Conservation (phyloP, 108 stramenopile genomes). For the Aurantiochytrium sp. region DNA sequence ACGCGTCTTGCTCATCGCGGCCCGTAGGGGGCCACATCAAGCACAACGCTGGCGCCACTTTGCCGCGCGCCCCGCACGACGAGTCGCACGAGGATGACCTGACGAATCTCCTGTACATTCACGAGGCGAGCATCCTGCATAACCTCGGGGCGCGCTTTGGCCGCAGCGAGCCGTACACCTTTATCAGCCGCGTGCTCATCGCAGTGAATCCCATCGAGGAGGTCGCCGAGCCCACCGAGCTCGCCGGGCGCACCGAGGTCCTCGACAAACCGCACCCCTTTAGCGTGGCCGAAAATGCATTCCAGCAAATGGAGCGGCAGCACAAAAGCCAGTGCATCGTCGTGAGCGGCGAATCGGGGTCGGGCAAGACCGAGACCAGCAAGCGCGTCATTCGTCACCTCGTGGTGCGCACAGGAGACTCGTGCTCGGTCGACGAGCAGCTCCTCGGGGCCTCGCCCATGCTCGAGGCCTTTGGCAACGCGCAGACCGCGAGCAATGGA, state of each 20-base stretch:
- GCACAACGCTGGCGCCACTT: not conserved
- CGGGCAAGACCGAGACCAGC: constrained; percentile 39
- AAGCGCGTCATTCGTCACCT: constrained; percentile 34
- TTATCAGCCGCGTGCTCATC: constrained; percentile 45
- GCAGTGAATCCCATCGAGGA: constrained; percentile 47
- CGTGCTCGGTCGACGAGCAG: constrained; percentile 30
- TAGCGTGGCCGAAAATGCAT: not conserved
- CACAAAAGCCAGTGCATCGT: constrained; percentile 10
- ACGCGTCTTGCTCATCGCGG: too few species aligned
- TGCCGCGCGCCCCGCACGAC: not conserved
- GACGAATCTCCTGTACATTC: constrained; percentile 13
- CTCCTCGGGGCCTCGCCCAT: constrained; percentile 47
- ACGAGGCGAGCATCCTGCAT: constrained; percentile 44
- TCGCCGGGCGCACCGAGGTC: not conserved
- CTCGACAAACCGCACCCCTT: not conserved
- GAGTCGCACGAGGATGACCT: not conserved
- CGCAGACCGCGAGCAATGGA: constrained; percentile 47
- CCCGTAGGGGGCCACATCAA: too few species aligned
- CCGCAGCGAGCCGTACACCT: constrained; percentile 43
- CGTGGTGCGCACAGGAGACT: not conserved
- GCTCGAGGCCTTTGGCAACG: constrained; percentile 56
- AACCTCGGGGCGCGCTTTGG: constrained; percentile 38
- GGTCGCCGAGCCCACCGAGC: not conserved
- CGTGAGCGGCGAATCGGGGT: constrained; percentile 39
- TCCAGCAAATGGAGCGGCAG: constrained; percentile 12